Conservation (phyloP, 805 yeast species). For the Yarrowia sp. region DNA sequence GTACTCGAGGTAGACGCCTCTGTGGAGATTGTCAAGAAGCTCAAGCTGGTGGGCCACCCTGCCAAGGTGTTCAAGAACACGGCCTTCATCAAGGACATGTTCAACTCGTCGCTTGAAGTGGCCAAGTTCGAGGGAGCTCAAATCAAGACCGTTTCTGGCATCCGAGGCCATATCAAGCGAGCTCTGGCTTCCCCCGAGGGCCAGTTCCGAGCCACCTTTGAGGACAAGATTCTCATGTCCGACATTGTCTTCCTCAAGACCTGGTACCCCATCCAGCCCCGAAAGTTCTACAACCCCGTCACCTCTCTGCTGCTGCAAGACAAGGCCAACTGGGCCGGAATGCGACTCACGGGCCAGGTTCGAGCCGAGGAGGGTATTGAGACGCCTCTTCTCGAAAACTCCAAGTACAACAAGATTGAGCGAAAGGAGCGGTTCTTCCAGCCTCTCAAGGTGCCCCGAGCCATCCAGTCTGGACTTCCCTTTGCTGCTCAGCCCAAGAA, state of each 20-base stretch:
- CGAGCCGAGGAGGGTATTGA: constrained; percentile 75
- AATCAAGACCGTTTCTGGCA: constrained; percentile 95
- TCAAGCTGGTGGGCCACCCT: constrained; percentile 94
- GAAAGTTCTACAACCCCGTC: constrained; percentile 94
- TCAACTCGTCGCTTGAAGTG: constrained; percentile 87
- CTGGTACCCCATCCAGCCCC: constrained; percentile 94
- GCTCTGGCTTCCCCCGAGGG: constrained; percentile 96
- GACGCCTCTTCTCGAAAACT: constrained; percentile 64
- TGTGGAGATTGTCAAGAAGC: constrained; percentile 92
- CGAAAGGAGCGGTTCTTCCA: constrained; percentile 85
- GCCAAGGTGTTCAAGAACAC: constrained; percentile 93
- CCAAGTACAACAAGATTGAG: constrained; percentile 73
- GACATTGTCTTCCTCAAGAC: constrained; percentile 90
- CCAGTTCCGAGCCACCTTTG: constrained; percentile 93
- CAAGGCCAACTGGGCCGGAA: constrained; percentile 92
- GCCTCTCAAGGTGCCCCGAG: constrained; percentile 83
- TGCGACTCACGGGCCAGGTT: constrained; percentile 93
- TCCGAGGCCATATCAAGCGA: constrained; percentile 95
- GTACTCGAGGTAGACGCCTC: constrained; percentile 90
- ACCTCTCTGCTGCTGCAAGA: constrained; percentile 80
- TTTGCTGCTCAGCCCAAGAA: constrained; percentile 93
- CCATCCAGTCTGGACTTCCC: constrained; percentile 79
- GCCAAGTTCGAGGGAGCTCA: constrained; percentile 98
- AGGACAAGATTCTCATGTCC: constrained; percentile 83
- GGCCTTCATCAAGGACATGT: constrained; percentile 97